Evolutionary conservation across 257 asterid genomes (phyloP).

Genomic region (Solanum chiquidenum): DNA sequence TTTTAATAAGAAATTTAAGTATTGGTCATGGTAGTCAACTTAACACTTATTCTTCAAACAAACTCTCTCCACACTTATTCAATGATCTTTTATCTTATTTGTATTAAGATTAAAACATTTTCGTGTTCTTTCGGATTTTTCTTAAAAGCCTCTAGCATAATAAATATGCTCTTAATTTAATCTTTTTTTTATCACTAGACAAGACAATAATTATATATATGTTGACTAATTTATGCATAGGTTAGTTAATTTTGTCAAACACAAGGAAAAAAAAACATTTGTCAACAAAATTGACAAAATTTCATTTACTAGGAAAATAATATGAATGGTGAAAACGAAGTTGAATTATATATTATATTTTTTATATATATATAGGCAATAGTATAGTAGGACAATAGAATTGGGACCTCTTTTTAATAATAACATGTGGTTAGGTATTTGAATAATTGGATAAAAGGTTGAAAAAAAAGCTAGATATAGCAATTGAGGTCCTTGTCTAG

Average conservation of each 20-base stretch:
- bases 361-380: not conserved
- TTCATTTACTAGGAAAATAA: not conserved
- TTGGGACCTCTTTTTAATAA: not conserved
- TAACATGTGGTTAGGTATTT: not conserved
- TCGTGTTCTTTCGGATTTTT: not conserved
- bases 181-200: not conserved
- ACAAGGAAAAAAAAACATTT: not conserved
- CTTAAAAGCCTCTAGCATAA: not conserved
- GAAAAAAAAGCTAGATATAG: not conserved
- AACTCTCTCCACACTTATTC: not conserved
- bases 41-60: not conserved
- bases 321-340: not conserved
- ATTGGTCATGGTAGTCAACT: not conserved
- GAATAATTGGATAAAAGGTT: not conserved
- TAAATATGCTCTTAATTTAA: not conserved
- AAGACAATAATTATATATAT: not conserved
- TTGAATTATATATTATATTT: not conserved
- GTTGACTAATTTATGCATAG: not conserved
- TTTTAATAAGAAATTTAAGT: not conserved
- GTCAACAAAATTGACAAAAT: not conserved
- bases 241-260: not conserved
- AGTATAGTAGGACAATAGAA: not conserved
- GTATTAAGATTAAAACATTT: not conserved
- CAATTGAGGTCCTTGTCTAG: conserved; percentile 19
- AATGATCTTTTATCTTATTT: not conserved